phyloP scores from a whole-genome alignment of 306 rosid genomes.

The Cucurbita moschata region DNA sequence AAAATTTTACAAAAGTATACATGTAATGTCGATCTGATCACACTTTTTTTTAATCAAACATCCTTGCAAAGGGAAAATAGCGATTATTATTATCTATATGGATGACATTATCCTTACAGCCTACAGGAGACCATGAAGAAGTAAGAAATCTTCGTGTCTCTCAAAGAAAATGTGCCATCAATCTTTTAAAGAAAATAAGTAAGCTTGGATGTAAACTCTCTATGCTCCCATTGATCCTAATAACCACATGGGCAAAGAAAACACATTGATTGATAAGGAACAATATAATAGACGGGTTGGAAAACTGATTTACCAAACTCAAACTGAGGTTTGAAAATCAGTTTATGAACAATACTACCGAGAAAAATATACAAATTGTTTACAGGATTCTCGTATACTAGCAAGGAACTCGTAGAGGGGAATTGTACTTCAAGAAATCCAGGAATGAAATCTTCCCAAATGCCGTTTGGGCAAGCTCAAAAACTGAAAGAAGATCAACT shows the following conservation, averaged over 20 bases:
- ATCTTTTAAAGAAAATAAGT: too few species aligned
- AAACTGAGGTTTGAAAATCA: not conserved
- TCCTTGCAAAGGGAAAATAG: not conserved
- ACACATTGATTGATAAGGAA: not conserved
- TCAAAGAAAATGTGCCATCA: too few species aligned
- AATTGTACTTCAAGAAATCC: not conserved
- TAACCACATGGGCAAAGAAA: not conserved
- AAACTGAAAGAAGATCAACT: not conserved
- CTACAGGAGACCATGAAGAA: not conserved
- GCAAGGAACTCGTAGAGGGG: not conserved
- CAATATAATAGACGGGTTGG: not conserved
- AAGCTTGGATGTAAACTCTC: too few species aligned
- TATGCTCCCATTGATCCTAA: not conserved
- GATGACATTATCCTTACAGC: not conserved
- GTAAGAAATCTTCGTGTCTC: not conserved
- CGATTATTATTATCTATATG: not conserved
- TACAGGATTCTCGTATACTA: not conserved
- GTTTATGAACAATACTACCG: not conserved
- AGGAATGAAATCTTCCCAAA: not conserved
- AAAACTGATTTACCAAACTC: not conserved
- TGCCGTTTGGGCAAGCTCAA: not conserved
- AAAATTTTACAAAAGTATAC: not conserved
- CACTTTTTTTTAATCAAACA: not conserved
- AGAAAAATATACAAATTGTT: not conserved
- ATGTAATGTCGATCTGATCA: not conserved